Conservation (phyloP, 1,284 basidiomycete species). For the Wolfiporia cocos region DNA sequence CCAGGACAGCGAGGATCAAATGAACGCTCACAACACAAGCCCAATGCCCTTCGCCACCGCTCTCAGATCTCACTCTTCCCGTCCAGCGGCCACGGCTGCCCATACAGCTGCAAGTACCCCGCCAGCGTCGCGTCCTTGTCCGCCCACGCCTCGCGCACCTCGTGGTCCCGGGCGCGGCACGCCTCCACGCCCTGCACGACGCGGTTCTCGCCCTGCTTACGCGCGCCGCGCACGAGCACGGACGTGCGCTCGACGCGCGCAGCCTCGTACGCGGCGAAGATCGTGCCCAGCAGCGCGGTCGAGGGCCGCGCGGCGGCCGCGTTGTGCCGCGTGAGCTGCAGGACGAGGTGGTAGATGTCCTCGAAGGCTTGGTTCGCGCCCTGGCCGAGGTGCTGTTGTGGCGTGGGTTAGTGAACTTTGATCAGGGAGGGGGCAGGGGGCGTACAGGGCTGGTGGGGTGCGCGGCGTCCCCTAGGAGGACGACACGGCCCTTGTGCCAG, state of each 20-base stretch:
- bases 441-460: constrained; percentile 30
- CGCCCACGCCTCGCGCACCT: constrained; percentile 16
- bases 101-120: background rate
- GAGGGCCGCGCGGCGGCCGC: constrained; percentile 23
- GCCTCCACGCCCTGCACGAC: constrained; percentile 29
- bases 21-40: background rate
- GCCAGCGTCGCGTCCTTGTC: constrained; percentile 12
- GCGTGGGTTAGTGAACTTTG: constrained; percentile 6
- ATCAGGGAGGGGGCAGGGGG: background rate
- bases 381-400: constrained; percentile 38
- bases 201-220: constrained; percentile 30
- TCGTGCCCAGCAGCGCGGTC: constrained; percentile 22
- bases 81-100: constrained; percentile 5
- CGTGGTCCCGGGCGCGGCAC: constrained; percentile 28
- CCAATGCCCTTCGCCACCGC: background rate
- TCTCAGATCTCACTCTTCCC: constrained; percentile 8
- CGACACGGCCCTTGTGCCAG: constrained; percentile 34
- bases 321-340: constrained; percentile 30
- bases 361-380: constrained; percentile 45
- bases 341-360: constrained; percentile 35
- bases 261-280: constrained; percentile 28
- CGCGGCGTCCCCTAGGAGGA: constrained; percentile 29
- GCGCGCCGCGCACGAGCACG: constrained; percentile 31
- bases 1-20: too few species aligned
- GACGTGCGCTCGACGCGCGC: constrained; percentile 29